phyloP scores from a whole-genome alignment of 345 rosid species.

The Triadica sebifera region DNA sequence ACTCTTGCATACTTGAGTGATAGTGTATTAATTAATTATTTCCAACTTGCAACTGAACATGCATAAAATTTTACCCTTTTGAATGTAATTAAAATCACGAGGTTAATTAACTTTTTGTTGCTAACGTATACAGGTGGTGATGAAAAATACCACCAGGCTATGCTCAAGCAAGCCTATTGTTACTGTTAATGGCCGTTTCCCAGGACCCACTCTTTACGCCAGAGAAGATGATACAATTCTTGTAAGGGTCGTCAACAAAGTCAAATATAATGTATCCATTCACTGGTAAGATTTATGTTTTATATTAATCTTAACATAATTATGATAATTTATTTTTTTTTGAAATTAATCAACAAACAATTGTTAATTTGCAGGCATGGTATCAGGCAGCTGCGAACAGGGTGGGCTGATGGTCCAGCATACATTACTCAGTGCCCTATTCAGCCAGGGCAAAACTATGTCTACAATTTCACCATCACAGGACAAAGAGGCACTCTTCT shows the following conservation, averaged over 20 bases:
- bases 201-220: conserved; percentile 53
- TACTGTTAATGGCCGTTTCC: conserved; percentile 44
- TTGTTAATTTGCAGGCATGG: conserved; percentile 59
- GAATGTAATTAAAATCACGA: neutral
- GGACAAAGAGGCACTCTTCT: conserved; percentile 71
- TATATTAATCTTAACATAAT: neutral
- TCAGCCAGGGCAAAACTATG: conserved; percentile 51
- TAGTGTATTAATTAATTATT: neutral
- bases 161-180: conserved; percentile 46
- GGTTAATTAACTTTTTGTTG: neutral
- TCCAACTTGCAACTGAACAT: neutral
- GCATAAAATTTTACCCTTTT: neutral
- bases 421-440: conserved; percentile 81
- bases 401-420: conserved; percentile 89
- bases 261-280: conserved; percentile 58
- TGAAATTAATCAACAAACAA: too few species aligned
- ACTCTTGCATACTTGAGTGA: too few species aligned
- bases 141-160: conserved; percentile 34
- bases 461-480: conserved; percentile 55
- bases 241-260: conserved; percentile 54
- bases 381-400: conserved; percentile 61
- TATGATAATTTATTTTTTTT: neutral
- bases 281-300: conserved; percentile 45
- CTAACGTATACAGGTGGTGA: conserved; percentile 34
- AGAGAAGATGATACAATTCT: conserved; percentile 56